These are phyloP conservation scores for Antrodiella citrinella DNA, from an alignment of 768 basidiomycete genomes.

Conservation along the genomic window DNA sequence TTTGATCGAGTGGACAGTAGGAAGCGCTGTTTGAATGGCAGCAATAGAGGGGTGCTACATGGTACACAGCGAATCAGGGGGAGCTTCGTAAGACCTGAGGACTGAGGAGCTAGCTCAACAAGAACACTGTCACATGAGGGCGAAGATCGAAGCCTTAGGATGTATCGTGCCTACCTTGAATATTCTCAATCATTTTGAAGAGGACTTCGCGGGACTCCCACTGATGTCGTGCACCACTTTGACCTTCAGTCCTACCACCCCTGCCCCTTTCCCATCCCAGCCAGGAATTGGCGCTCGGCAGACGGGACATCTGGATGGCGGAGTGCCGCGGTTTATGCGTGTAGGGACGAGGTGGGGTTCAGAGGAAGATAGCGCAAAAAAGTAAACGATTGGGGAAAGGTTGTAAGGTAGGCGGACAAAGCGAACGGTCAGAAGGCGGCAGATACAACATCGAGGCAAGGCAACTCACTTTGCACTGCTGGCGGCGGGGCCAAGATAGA, in stretches of 20 bases:
- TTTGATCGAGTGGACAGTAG: not conserved
- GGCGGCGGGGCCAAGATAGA: conserved; percentile 13
- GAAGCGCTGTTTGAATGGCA: not conserved
- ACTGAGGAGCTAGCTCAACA: not conserved
- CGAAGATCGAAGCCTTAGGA: not conserved
- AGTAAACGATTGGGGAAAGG: too few species aligned
- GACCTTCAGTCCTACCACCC: conserved; percentile 19
- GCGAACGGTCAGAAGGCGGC: too few species aligned
- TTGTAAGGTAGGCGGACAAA: too few species aligned
- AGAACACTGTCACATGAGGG: not conserved
- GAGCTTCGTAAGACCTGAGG: not conserved
- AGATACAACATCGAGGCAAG: not conserved
- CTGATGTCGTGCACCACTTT: not conserved
- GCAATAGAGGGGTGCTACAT: not conserved
- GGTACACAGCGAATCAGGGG: not conserved
- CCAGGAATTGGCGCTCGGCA: conserved; percentile 20
- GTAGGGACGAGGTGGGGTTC: not conserved
- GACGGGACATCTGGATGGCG: conserved; percentile 18
- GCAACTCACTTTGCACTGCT: conserved; percentile 15
- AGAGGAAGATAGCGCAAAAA: not conserved
- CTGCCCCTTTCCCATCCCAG: conserved; percentile 22
- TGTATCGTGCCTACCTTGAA: not conserved
- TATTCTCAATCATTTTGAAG: not conserved
- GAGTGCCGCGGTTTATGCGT: not conserved
- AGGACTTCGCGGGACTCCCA: not conserved